Evolutionary conservation across 768 basidiomycete species (phyloP).

Genomic region (Phaeotremella fagi): DNA sequence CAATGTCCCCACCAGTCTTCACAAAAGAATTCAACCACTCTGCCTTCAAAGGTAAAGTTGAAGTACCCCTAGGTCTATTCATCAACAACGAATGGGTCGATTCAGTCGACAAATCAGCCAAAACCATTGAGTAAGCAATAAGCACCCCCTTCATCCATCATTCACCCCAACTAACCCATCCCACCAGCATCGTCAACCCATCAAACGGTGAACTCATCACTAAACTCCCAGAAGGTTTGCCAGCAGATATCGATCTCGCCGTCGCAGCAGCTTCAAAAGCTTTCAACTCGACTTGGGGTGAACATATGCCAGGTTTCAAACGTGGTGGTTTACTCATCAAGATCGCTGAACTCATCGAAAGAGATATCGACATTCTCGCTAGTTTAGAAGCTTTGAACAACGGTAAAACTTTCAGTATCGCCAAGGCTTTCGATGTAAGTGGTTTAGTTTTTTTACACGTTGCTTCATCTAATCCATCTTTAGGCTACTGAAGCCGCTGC

Average conservation of each 20-base stretch:
- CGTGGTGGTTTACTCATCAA: conserved; percentile 75
- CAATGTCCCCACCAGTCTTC: conserved; percentile 31
- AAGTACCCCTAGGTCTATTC: conserved; percentile 75
- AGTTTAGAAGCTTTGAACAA: conserved; percentile 84
- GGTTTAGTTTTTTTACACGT: not conserved
- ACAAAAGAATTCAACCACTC: conserved; percentile 43
- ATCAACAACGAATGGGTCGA: conserved; percentile 85
- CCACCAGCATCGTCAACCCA: conserved; percentile 47
- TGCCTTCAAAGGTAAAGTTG: conserved; percentile 45
- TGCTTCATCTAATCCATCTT: not conserved
- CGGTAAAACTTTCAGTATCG: conserved; percentile 63
- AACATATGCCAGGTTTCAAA: conserved; percentile 59
- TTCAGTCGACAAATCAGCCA: conserved; percentile 37
- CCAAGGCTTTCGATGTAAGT: conserved; percentile 19
- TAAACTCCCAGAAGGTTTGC: conserved; percentile 40
- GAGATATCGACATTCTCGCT: conserved; percentile 72
- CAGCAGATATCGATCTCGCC: conserved; percentile 69
- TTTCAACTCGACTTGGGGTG: conserved; percentile 82
- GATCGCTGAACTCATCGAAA: conserved; percentile 84
- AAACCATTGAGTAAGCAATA: conserved; percentile 43
- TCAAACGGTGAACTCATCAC: conserved; percentile 43
- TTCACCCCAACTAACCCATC: conserved; percentile 1
- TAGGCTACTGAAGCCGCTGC: conserved; percentile 32
- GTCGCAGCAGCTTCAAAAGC: conserved; percentile 77
- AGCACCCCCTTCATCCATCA: no score